A percentile compares a stretch with the other conserved stretches of the same genome.
Evolutionary conservation across 139 green algal species (phyloP).

Genomic region (Micractinium conductrix): DNA sequence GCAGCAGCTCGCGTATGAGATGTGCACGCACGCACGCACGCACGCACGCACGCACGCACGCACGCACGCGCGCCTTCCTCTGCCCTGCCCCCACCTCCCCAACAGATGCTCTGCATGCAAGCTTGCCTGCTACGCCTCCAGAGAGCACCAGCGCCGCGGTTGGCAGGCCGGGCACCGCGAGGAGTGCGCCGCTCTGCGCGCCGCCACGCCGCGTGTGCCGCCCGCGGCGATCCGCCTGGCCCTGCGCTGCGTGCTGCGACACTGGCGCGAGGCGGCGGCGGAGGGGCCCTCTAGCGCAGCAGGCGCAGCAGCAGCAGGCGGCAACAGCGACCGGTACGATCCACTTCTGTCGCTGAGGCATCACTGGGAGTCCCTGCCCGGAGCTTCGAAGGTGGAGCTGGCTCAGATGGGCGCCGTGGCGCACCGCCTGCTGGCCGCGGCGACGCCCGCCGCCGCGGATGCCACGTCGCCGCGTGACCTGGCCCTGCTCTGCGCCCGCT

Average conservation of each 20-base stretch:
- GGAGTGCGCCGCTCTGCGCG: constrained; percentile 67
- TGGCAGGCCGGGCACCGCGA: constrained; percentile 65
- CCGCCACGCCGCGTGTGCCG: constrained; percentile 54
- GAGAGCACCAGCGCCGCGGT: constrained; percentile 62
- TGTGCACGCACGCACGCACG: neutral
- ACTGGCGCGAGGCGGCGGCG: neutral
- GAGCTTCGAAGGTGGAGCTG: constrained; percentile 55
- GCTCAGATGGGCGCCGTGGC: constrained; percentile 75
- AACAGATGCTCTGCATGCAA: constrained; percentile 57
- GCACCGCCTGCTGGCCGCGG: neutral
- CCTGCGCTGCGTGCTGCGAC: constrained; percentile 48
- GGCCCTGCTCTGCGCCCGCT: constrained; percentile 67
- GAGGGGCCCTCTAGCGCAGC: neutral
- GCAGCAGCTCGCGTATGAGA: neutral
- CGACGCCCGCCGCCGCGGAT: neutral
- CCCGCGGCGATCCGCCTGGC: constrained; percentile 69
- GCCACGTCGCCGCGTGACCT: constrained; percentile 34
- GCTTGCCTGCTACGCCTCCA: constrained; percentile 59
- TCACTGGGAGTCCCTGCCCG: constrained; percentile 66
- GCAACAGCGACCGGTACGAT: constrained; percentile 14
- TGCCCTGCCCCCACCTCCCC: neutral
- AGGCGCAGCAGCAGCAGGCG: constrained; percentile 10
- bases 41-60: neutral
- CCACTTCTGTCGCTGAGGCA: constrained; percentile 54
- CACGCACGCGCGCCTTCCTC: neutral